phyloP scores from a whole-genome alignment of 2,329 filamentous ascomycete genomes.

The Penicillium griseofulvum region DNA sequence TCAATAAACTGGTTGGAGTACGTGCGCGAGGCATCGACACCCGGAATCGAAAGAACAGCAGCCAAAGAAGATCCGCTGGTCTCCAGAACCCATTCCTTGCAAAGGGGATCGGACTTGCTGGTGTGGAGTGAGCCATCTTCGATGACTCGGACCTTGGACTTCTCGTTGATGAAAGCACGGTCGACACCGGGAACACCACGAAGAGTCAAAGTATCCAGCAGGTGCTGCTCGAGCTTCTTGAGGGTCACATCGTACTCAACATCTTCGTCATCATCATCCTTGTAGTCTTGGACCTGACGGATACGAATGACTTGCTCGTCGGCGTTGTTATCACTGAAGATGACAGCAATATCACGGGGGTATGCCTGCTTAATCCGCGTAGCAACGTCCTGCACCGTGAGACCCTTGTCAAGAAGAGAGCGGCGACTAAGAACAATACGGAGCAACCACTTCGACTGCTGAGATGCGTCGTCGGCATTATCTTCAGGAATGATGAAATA shows the following conservation, averaged over 20 bases:
- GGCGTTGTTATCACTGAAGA: constrained; percentile 97
- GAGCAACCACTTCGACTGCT: constrained; percentile 90
- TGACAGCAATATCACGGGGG: constrained; percentile 77
- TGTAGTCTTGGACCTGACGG: constrained; percentile 69
- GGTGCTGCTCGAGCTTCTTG: constrained; percentile 85
- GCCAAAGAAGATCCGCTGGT: constrained; percentile 87
- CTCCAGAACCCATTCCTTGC: constrained; percentile 93
- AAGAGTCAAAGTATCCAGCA: constrained; percentile 85
- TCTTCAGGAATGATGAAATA: constrained; percentile 95
- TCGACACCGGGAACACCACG: constrained; percentile 88
- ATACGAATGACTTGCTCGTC: constrained; percentile 93
- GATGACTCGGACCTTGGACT: constrained; percentile 64
- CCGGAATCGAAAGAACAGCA: constrained; percentile 79
- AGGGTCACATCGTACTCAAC: constrained; percentile 89
- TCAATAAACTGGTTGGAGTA: constrained; percentile 97
- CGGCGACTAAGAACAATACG: constrained; percentile 90
- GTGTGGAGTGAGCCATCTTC: constrained; percentile 71
- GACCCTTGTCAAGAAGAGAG: constrained; percentile 86
- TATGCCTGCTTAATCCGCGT: constrained; percentile 86
- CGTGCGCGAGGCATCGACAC: constrained; percentile 80
- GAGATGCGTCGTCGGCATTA: constrained; percentile 59
- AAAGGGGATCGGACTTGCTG: constrained; percentile 69
- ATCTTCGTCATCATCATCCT: constrained; percentile 69
- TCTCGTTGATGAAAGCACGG: constrained; percentile 87
- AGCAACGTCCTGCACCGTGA: constrained; percentile 89